Conservation (phyloP, 1,139 yeast genomes). For the Taphrina confusa region DNA sequence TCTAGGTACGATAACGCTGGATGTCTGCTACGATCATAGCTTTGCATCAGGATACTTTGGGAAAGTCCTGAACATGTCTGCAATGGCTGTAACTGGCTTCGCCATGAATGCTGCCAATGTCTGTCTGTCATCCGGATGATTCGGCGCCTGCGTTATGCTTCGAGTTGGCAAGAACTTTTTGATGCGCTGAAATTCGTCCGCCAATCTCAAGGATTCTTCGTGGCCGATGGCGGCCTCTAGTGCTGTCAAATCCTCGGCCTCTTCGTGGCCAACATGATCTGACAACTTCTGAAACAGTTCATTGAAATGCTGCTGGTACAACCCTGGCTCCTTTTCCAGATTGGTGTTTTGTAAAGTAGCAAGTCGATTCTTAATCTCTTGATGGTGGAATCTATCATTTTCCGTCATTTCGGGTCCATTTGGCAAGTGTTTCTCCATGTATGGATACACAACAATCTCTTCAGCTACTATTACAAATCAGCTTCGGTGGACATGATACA, state of each 20-base stretch:
- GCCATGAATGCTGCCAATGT: slow-evolving; percentile 23
- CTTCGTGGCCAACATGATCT: slow-evolving; percentile 20
- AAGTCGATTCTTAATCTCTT: slow-evolving; percentile 18
- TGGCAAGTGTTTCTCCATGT: slow-evolving; percentile 20
- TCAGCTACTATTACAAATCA: slow-evolving; percentile 8
- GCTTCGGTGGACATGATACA: background rate
- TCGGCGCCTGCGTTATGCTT: slow-evolving; percentile 16
- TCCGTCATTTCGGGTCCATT: slow-evolving; percentile 24
- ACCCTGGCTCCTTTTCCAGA: slow-evolving; percentile 14
- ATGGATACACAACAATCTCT: slow-evolving; percentile 23
- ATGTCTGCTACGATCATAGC: too few species aligned
- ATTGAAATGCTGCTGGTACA: slow-evolving; percentile 21
- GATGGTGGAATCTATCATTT: slow-evolving; percentile 23
- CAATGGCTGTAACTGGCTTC: slow-evolving; percentile 23
- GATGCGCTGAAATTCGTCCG: slow-evolving; percentile 20
- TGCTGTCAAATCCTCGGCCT: slow-evolving; percentile 18
- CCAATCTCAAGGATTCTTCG: slow-evolving; percentile 14
- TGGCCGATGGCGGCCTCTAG: slow-evolving; percentile 17
- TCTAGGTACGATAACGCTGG: too few species aligned
- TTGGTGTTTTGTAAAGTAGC: slow-evolving; percentile 11
- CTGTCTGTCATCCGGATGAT: slow-evolving; percentile 23
- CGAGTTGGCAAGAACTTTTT: slow-evolving; percentile 24
- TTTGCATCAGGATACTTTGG: slow-evolving; percentile 19
- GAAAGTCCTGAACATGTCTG: slow-evolving; percentile 13
- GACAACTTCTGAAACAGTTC: slow-evolving; percentile 14